Evolutionary conservation across 108 stramenopile genomes (phyloP).

Genomic region (Schizochytrium sp.): DNA sequence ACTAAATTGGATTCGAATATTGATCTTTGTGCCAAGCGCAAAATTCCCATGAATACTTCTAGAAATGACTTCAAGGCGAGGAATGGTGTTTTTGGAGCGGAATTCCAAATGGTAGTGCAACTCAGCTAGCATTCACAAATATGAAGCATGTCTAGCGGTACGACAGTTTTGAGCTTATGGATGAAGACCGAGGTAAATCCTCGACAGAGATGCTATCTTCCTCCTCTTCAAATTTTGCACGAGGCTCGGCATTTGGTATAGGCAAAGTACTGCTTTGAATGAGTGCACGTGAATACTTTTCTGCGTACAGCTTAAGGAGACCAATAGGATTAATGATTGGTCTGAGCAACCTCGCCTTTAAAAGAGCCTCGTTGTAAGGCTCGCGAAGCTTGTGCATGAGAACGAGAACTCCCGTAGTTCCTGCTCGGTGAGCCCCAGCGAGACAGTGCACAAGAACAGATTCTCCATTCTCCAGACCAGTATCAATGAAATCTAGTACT

Average conservation of each 20-base stretch:
- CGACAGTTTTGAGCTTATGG: too few species aligned
- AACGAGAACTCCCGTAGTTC: constrained; percentile 68
- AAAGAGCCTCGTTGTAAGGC: not conserved
- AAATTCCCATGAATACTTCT: too few species aligned
- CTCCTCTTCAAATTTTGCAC: not conserved
- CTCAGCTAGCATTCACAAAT: too few species aligned
- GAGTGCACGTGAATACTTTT: not conserved
- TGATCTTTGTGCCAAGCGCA: too few species aligned
- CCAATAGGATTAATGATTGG: constrained; percentile 71
- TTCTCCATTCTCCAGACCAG: constrained; percentile 8
- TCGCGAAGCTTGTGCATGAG: constrained; percentile 59
- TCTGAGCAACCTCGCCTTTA: constrained; percentile 59
- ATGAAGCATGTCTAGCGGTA: too few species aligned
- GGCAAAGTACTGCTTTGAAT: not conserved
- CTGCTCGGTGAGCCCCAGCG: constrained; percentile 74
- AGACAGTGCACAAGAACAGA: constrained; percentile 72
- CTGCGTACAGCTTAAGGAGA: constrained; percentile 38
- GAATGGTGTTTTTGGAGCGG: too few species aligned
- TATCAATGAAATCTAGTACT: constrained; percentile 61
- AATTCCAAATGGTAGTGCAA: too few species aligned
- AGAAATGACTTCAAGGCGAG: too few species aligned
- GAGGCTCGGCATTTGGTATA: not conserved
- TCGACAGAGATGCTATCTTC: not conserved
- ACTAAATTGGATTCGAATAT: too few species aligned
- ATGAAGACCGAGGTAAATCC: not conserved